Base-by-base conservation (phyloP, 2,329 filamentous ascomycete genomes). In the Cercospora beticola region DNA sequence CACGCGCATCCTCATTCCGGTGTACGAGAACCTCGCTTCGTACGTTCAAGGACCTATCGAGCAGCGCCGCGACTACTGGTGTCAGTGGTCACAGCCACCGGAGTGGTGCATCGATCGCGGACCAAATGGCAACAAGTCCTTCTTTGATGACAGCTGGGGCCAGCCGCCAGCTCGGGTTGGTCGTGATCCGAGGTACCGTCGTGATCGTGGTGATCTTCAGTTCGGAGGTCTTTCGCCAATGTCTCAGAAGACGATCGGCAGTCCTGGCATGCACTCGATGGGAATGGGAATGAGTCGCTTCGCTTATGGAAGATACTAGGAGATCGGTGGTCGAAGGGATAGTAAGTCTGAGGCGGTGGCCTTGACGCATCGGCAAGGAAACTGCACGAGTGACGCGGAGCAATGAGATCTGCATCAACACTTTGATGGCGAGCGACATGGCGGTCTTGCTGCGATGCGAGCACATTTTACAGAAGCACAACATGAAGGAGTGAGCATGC, bases 1-100 rank as follows among this genome's bases (percentile, higher is more conserved):
- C 16, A 81, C 78, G 18, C 78, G 76, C 40, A 66, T 80, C 4
- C 79, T 83, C 63, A 77, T 83, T 6, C 78, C 80, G 2, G 70
- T 83, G 10, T 79, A 81, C 61, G 82, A 83, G 70, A 82, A 78
- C 33, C 76, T 84, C 1, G 76, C 76, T 7, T 77, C 78, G 30
- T 84, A 85, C 68, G 75, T 77, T 12, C 73, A 79, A 40, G 81
- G 76, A 66, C 71, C 77, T 31, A n/a, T 71, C 43, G 67, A 78
- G 23, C 71, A 74, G 67, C 74, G 78, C 18, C 74, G 73, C 26
- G 78, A 79, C 56, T 81, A 82, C 73, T 84, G 81, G 71, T 80
- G 75, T 23, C 77, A 75, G 2, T 84, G 81, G 78, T 77, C 74
- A 49, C 68, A 76, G 14, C 75, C 80, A 16, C 77, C 79, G 0